Base-by-base conservation (phyloP, 2,329 filamentous ascomycete genomes). In the Gyromitra esculenta region DNA sequence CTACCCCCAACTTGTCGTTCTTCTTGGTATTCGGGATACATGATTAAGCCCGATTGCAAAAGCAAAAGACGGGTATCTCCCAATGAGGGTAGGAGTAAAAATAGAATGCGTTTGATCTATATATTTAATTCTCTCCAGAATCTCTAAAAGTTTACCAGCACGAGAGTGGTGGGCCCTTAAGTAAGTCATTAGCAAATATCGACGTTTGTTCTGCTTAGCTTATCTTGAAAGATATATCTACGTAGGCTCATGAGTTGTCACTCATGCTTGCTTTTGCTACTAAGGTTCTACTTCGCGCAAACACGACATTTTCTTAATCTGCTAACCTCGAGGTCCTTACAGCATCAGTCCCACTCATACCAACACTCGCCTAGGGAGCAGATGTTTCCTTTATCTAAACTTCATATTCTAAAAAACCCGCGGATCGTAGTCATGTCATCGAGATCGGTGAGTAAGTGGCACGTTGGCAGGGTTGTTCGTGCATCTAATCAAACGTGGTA, bases 381-480 rank as follows among this genome's bases (percentile, higher is more conserved):
- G 11, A 56, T 18, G 18, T 31, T 56, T 43, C n/a, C 45, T 45
- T 25, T 25, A 31, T 64, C 52, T 59, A 39, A 56, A 54, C 4
- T 15, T 35, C 50, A 39, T 13, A 31, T 31, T 62, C 57, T 13
- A 9, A 37, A 41, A 62, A 59, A 7, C 56, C 68, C 71, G 63
- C 45, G 71, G 71, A 48, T 73, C 41, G 63, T 35, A 21, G 39
- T 67, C 43, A 67, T 68, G 43, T 50, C 35, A 68, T 68, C 45
- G 70, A 35, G 21, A 71, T 71, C 57, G 57, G 67, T 54, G 18
- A 37, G 43, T 35, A 37, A 56, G n/a, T 25, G 45, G 63, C 48
- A 50, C n/a, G 35, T 15, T 25, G 35, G 64, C 13, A 37, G 48
- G 48, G 35, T 45, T 71, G 37, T 54, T n/a, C 45, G 43, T 71